Conservation (phyloP, 2,329 filamentous ascomycete genomes). For the Akanthomyces lecanii region DNA sequence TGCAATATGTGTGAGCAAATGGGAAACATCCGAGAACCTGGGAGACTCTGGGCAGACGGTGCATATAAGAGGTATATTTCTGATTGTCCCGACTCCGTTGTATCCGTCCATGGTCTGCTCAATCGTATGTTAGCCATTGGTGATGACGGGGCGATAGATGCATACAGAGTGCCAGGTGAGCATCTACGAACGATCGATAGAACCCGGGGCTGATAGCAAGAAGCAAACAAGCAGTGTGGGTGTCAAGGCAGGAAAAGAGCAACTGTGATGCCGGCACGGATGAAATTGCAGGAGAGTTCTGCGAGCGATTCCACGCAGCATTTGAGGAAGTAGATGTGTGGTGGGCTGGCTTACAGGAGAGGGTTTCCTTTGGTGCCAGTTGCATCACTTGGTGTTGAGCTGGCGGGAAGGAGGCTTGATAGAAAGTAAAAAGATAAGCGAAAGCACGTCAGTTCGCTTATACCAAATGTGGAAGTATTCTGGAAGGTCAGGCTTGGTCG, state of each 20-base stretch:
- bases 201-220: conserved; percentile 17
- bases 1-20: conserved; percentile 84
- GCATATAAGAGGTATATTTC: conserved; percentile 67
- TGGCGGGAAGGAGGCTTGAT: background rate
- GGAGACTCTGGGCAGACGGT: conserved; percentile 76
- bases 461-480: conserved; percentile 4
- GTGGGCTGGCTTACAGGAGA: conserved; percentile 10
- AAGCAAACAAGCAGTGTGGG: conserved; percentile 17
- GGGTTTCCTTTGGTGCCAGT: background rate
- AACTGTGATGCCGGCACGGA: conserved; percentile 14
- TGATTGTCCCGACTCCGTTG: conserved; percentile 20
- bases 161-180: conserved; percentile 6
- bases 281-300: conserved; percentile 19
- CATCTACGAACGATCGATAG: background rate
- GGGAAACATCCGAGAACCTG: conserved; percentile 83
- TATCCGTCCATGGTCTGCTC: conserved; percentile 34
- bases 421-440: background rate
- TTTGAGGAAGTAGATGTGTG: conserved; percentile 3
- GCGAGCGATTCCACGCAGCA: background rate
- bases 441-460: conserved; percentile 3
- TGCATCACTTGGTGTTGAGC: background rate
- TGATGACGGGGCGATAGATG: background rate
- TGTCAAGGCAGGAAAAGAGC: conserved; percentile 26
- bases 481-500: background rate
- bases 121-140: conserved; percentile 9